These are phyloP conservation scores for Gyrodon lividus DNA, from an alignment of 768 basidiomycete genomes.

Conservation along the genomic window DNA sequence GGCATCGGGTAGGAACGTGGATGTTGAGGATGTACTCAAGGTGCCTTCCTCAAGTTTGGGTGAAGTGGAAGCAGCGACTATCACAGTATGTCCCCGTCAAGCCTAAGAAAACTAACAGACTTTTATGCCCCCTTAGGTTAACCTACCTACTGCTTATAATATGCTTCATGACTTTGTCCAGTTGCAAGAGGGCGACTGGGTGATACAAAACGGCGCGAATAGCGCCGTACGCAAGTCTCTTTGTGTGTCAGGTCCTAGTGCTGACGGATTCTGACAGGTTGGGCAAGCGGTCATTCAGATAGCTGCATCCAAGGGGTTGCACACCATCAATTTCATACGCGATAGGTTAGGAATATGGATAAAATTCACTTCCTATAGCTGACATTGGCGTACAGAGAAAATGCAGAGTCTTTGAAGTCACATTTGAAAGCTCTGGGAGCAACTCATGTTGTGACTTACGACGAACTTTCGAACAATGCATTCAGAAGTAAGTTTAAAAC, in stretches of 20 bases:
- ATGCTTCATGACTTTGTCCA: constrained; percentile 73
- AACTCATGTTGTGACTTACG: constrained; percentile 75
- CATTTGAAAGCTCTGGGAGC: constrained; percentile 65
- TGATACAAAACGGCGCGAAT: constrained; percentile 86
- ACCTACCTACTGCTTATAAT: constrained; percentile 80
- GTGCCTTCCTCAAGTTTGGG: constrained; percentile 52
- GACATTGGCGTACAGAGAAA: constrained; percentile 39
- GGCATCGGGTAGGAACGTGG: constrained; percentile 56
- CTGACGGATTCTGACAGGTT: constrained; percentile 42
- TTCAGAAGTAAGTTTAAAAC: constrained; percentile 54
- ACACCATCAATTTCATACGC: constrained; percentile 82
- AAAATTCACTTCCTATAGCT: background rate
- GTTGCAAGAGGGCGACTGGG: constrained; percentile 70
- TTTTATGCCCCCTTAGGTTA: constrained; percentile 47
- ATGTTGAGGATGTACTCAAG: constrained; percentile 55
- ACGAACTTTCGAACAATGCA: constrained; percentile 61
- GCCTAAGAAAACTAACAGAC: background rate
- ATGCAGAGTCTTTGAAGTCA: constrained; percentile 48
- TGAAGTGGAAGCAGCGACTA: constrained; percentile 69
- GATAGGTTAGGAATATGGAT: constrained; percentile 47
- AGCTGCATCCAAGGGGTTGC: constrained; percentile 65
- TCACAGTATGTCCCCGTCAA: constrained; percentile 50
- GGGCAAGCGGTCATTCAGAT: constrained; percentile 88
- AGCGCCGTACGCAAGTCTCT: constrained; percentile 58
- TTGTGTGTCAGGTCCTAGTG: background rate